Conservation (phyloP, 2,329 filamentous ascomycete genomes). For the Pseudocercospora cruenta region DNA sequence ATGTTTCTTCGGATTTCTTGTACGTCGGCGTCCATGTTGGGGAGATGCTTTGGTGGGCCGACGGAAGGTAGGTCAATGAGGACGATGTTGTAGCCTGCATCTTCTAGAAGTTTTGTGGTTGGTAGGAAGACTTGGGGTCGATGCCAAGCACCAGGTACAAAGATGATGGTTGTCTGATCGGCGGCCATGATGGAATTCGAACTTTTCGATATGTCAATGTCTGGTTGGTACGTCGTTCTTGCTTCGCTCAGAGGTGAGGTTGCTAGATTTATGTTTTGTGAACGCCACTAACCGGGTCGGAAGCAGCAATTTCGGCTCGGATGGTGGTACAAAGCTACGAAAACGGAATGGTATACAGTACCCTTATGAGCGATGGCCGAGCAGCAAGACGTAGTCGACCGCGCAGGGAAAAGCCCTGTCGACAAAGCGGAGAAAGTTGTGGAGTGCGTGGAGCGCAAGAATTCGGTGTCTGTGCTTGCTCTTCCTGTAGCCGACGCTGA, state of each 20-base stretch:
- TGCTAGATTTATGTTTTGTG: not conserved
- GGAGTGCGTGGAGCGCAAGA: conserved; percentile 1
- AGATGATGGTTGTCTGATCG: conserved; percentile 15
- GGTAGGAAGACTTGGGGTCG: conserved; percentile 10
- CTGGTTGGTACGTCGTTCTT: not conserved
- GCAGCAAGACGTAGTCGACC: not conserved
- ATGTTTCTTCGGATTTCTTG: conserved; percentile 18
- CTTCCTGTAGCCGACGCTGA: not conserved
- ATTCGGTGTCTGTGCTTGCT: not conserved
- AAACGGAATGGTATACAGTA: conserved; percentile 1
- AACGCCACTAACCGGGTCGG: not conserved
- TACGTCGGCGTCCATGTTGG: conserved; percentile 14
- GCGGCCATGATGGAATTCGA: not conserved
- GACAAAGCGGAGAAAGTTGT: conserved; percentile 13
- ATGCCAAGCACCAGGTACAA: conserved; percentile 23
- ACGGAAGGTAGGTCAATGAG: conserved; percentile 14
- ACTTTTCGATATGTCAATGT: not conserved
- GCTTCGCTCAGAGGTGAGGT: not conserved
- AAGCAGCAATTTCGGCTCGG: conserved; percentile 7
- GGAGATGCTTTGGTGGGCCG: conserved; percentile 2
- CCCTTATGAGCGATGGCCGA: not conserved
- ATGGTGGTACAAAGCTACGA: not conserved
- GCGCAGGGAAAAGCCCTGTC: conserved; percentile 6
- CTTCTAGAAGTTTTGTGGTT: conserved; percentile 5
- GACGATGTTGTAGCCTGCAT: conserved; percentile 14